phyloP scores from a whole-genome alignment of 257 asterid genomes.

The Fraxinus excelsior region DNA sequence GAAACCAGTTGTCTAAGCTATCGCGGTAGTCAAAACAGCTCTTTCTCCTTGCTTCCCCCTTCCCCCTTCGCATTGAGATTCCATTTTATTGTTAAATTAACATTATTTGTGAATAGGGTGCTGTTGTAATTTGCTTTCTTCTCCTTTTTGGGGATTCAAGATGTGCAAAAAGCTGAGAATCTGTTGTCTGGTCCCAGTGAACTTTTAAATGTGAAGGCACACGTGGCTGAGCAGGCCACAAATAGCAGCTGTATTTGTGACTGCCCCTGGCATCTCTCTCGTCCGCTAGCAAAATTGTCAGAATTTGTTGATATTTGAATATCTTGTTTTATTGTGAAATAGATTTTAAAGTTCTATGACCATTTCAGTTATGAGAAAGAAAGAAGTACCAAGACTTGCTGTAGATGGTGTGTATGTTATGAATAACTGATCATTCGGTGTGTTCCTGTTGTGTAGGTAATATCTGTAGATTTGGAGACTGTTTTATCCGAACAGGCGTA shows the following conservation, averaged over 20 bases:
- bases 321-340: not conserved
- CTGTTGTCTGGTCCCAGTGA: not conserved
- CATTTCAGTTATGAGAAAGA: not conserved
- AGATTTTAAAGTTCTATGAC: not conserved
- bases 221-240: not conserved
- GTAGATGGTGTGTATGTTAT: too few species aligned
- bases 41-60: too few species aligned
- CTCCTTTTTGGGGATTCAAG: not conserved
- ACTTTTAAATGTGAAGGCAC: not conserved
- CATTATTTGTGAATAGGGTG: not conserved
- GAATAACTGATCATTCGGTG: not conserved
- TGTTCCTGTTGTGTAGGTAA: slow-evolving; percentile 32
- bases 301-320: not conserved
- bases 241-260: not conserved
- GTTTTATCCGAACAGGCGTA: slow-evolving; percentile 46
- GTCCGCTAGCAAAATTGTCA: not conserved
- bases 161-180: not conserved
- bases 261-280: not conserved
- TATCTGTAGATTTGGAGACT: slow-evolving; percentile 37
- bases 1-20: too few species aligned
- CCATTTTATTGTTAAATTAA: too few species aligned
- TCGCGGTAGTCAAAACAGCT: too few species aligned
- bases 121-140: not conserved
- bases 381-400: not conserved
- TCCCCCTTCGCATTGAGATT: too few species aligned